Evolutionary conservation across 2,329 filamentous ascomycete genomes (phyloP).

Genomic region (Trichoderma atroviride): DNA sequence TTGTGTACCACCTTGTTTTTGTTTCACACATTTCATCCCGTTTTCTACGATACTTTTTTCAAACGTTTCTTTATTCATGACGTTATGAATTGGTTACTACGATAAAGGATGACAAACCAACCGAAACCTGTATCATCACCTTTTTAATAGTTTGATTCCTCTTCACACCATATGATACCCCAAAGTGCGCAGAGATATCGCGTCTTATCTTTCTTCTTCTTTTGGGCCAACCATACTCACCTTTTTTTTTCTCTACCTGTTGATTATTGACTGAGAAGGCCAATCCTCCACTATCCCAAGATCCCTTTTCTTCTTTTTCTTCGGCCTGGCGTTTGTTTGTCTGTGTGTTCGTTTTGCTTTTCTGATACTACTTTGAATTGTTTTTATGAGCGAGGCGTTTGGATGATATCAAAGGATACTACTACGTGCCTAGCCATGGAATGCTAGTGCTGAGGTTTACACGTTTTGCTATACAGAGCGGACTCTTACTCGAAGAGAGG

Average conservation of each 20-base stretch:
- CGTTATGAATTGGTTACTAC: slow-evolving; percentile 14
- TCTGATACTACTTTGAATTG: background rate
- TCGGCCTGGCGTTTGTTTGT: background rate
- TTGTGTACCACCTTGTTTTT: background rate
- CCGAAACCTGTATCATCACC: slow-evolving; percentile 18
- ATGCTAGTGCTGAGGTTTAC: background rate
- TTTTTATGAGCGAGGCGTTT: slow-evolving; percentile 22
- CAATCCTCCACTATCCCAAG: background rate
- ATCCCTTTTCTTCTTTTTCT: background rate
- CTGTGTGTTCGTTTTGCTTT: background rate
- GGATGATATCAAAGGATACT: slow-evolving; percentile 7
- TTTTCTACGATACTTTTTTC: slow-evolving; percentile 3
- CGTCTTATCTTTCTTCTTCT: slow-evolving; percentile 8
- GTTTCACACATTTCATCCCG: background rate
- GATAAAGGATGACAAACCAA: background rate
- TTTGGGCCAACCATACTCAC: background rate
- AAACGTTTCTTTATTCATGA: slow-evolving; percentile 13
- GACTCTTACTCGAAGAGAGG: background rate
- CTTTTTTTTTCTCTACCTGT: background rate
- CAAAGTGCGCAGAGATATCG: background rate
- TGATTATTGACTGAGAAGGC: background rate
- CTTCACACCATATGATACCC: slow-evolving; percentile 22
- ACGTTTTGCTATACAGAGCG: background rate
- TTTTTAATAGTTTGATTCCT: background rate
- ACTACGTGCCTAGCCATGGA: slow-evolving; percentile 1